Percentiles rank a stretch among this genome's conserved stretches.
Conservation (phyloP, 371 early-diverging fungal species). For the Syncephalis plumigaleata region DNA sequence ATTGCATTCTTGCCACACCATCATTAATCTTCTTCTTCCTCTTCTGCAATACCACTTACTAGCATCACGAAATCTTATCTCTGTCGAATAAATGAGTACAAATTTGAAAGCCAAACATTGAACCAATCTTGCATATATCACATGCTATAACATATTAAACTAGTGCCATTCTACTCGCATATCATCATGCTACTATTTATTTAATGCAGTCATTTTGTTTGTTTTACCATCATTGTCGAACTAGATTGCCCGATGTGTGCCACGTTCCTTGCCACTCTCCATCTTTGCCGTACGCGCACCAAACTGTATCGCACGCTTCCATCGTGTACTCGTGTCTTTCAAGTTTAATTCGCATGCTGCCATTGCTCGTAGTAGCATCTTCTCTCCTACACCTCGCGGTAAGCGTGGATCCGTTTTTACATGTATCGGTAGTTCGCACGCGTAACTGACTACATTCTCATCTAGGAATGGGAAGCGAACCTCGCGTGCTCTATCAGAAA, state of each 20-base stretch:
- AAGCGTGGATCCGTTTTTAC: constrained; percentile 67
- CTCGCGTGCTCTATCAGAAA: constrained; percentile 77
- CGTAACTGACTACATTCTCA: constrained; percentile 41
- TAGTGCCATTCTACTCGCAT: too few species aligned
- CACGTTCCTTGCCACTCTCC: constrained; percentile 42
- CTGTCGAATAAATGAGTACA: too few species aligned
- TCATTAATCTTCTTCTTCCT: too few species aligned
- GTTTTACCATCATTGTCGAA: too few species aligned
- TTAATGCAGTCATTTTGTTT: too few species aligned
- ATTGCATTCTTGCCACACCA: too few species aligned
- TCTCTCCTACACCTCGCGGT: constrained; percentile 77
- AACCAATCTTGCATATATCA: too few species aligned
- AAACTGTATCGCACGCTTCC: constrained; percentile 93
- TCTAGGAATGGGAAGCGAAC: constrained; percentile 81
- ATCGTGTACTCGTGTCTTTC: constrained; percentile 24
- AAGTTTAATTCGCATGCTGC: constrained; percentile 38
- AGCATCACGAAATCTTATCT: too few species aligned
- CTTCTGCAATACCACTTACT: too few species aligned
- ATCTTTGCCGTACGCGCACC: constrained; percentile 91
- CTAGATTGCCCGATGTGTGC: constrained; percentile 13
- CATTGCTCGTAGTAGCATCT: constrained; percentile 54
- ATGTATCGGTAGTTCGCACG: constrained; percentile 52
- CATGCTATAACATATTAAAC: too few species aligned
- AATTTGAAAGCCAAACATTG: too few species aligned
- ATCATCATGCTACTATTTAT: too few species aligned